A percentile compares a stretch with the other conserved stretches of the same genome.
These are phyloP conservation scores for Cyclotella choctawhatcheeana DNA, from an alignment of 108 stramenopile species.

Conservation along the genomic window DNA sequence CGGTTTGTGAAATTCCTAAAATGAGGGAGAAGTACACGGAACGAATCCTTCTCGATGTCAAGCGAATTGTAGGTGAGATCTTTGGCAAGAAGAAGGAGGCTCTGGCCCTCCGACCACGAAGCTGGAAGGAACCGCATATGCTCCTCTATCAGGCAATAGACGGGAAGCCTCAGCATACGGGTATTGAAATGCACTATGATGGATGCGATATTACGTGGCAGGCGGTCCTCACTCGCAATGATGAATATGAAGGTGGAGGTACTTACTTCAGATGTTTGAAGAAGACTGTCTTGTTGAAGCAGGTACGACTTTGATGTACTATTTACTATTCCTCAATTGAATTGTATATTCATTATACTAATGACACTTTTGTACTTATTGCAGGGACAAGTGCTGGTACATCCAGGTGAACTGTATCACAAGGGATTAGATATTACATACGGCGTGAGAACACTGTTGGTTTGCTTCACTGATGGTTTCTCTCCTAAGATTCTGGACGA, in stretches of 20 bases:
- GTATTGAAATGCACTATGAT: slow-evolving; percentile 71
- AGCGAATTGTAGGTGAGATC: slow-evolving; percentile 42
- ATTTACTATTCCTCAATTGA: too few species aligned
- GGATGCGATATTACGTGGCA: slow-evolving; percentile 37
- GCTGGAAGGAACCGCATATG: slow-evolving; percentile 64
- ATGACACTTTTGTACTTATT: too few species aligned
- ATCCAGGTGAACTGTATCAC: slow-evolving; percentile 58
- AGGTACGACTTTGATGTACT: too few species aligned
- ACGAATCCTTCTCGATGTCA: slow-evolving; percentile 34
- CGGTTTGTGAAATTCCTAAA: slow-evolving; percentile 41
- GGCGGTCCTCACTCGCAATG: slow-evolving; percentile 49
- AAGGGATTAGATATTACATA: slow-evolving; percentile 57
- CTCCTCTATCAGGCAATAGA: slow-evolving; percentile 51
- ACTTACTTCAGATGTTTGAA: slow-evolving; percentile 60
- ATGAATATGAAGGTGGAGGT: slow-evolving; percentile 60
- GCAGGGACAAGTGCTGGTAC: slow-evolving; percentile 59
- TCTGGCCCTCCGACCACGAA: slow-evolving; percentile 47
- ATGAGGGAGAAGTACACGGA: slow-evolving; percentile 44
- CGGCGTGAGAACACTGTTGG: slow-evolving; percentile 48
- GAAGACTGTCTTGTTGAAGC: slow-evolving; percentile 56
- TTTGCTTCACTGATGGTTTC: slow-evolving; percentile 60
- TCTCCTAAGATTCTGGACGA: slow-evolving; percentile 52
- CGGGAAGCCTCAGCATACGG: slow-evolving; percentile 51
- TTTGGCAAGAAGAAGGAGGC: slow-evolving; percentile 51
- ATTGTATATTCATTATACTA: too few species aligned